These are phyloP conservation scores for Fraxinus americana DNA, from an alignment of 257 asterid species.

Conservation along the genomic window DNA sequence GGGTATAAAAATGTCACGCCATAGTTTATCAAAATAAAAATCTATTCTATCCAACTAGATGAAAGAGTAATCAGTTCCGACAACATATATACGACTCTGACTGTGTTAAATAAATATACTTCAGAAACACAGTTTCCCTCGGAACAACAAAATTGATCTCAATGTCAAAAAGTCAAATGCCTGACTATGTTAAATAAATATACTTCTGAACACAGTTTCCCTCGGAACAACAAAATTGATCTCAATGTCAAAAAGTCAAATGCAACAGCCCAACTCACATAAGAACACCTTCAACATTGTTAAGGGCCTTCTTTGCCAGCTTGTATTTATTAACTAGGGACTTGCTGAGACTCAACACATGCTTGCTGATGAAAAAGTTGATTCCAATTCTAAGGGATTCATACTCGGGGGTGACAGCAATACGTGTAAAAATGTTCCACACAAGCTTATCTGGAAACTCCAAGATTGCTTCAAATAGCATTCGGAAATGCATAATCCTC, in stretches of 20 bases:
- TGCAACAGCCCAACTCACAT: conserved; percentile 37
- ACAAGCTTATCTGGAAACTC: conserved; percentile 66
- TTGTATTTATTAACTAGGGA: conserved; percentile 53
- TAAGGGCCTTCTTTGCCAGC: conserved; percentile 73
- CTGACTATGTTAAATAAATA: too few relatives aligned
- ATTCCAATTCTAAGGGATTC: conserved; percentile 74
- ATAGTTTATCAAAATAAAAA: background rate
- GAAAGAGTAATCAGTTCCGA: background rate
- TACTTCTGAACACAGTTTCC: too few relatives aligned
- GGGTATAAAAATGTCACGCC: background rate
- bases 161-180: too few relatives aligned
- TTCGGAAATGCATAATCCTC: conserved; percentile 82
- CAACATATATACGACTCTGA: background rate
- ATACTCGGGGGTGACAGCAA: conserved; percentile 70
- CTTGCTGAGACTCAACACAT: conserved; percentile 29
- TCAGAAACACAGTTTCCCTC: background rate
- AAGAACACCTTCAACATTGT: conserved; percentile 61
- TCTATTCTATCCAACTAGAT: background rate
- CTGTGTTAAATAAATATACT: too few relatives aligned
- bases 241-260: background rate
- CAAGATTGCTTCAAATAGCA: conserved; percentile 76
- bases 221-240: too few relatives aligned
- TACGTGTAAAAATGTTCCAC: conserved; percentile 78
- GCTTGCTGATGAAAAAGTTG: conserved; percentile 64
- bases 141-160: background rate